A percentile compares a stretch with the other conserved stretches of the same genome.
Conservation (phyloP, 495 filamentous ascomycete species). For the Xylaria sp. region DNA sequence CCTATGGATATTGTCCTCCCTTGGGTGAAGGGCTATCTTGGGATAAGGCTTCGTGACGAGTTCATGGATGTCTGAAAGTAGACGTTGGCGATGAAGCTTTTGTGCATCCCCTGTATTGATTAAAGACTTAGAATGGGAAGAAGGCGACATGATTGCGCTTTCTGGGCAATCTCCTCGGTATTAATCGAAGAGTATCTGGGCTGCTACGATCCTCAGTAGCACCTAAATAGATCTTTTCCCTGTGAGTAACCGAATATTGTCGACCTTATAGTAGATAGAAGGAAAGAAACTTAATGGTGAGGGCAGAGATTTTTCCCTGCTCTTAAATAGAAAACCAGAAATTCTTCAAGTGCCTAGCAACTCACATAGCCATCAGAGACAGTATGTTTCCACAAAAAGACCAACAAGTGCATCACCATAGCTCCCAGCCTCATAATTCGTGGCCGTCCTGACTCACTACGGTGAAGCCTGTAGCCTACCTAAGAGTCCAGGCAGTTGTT, state of each 20-base stretch:
- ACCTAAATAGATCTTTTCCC: neutral
- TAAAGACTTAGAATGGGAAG: neutral
- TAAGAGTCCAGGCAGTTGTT: too few relatives aligned
- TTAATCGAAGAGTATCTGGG: neutral
- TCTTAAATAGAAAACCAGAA: neutral
- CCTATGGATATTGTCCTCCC: conserved; percentile 43
- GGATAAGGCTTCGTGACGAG: conserved; percentile 54
- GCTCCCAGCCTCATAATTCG: neutral
- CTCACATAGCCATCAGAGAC: neutral
- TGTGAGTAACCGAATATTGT: neutral
- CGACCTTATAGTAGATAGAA: too few relatives aligned
- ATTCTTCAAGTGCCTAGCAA: neutral
- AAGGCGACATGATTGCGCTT: neutral
- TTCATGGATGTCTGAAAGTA: conserved; percentile 55
- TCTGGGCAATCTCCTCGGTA: neutral
- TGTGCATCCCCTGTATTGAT: neutral
- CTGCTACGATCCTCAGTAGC: neutral
- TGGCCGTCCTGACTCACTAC: conserved; percentile 6
- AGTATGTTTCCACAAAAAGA: neutral
- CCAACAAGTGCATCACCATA: neutral
- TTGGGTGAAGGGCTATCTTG: conserved; percentile 47
- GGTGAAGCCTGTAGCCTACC: neutral
- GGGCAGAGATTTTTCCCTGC: neutral
- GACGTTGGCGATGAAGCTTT: conserved; percentile 30
- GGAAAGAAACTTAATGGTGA: neutral